Percentiles rank a stretch among this genome's conserved stretches.
Conservation (phyloP, 2,329 filamentous ascomycete genomes). For the Colletotrichum orchidophilum region DNA sequence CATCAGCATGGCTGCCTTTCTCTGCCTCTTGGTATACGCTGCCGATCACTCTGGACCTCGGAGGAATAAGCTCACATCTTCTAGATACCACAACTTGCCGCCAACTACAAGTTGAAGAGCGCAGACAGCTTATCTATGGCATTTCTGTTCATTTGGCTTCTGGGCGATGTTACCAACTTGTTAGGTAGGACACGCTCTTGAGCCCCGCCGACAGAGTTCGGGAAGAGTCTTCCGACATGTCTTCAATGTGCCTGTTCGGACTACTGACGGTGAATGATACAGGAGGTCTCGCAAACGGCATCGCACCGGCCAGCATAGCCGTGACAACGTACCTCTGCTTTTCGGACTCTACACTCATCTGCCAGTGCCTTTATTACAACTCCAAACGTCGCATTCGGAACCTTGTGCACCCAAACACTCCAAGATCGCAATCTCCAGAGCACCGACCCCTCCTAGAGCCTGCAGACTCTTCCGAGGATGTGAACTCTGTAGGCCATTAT, state of each 20-base stretch:
- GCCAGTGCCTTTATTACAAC: conserved; percentile 24
- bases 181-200: neutral
- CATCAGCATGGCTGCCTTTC: conserved; percentile 28
- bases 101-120: conserved; percentile 17
- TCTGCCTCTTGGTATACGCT: conserved; percentile 10
- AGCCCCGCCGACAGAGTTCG: neutral
- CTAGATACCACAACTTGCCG: conserved; percentile 17
- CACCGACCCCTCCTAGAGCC: neutral
- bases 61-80: neutral
- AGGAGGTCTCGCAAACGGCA: conserved; percentile 15
- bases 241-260: neutral
- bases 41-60: fast-evolving
- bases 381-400: neutral
- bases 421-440: neutral
- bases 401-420: neutral
- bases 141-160: conserved; percentile 18
- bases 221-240: neutral
- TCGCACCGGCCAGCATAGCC: conserved; percentile 15
- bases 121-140: conserved; percentile 28
- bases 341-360: conserved; percentile 25
- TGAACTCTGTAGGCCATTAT: neutral
- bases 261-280: neutral
- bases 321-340: conserved; percentile 19
- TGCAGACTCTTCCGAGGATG: neutral
- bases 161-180: conserved; percentile 12